Evolutionary conservation across 768 basidiomycete genomes (phyloP).

Genomic region (Ephemerocybe angulata): DNA sequence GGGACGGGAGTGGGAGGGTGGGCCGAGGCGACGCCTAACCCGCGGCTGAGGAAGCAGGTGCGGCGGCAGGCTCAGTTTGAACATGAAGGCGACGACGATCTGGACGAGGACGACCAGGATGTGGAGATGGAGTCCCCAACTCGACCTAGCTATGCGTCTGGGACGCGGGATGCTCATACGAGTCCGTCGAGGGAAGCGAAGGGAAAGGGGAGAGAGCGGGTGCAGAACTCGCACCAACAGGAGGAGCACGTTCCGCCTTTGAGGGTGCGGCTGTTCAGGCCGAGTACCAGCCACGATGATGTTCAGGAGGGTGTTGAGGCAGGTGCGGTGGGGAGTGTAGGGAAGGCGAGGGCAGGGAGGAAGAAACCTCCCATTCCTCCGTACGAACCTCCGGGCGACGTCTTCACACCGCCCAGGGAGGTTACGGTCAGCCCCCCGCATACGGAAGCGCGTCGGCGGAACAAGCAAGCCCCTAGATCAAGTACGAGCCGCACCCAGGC

Average conservation of each 20-base stretch:
- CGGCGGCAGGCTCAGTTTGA: not conserved
- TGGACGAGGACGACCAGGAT: no score
- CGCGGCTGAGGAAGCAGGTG: conserved; percentile 5
- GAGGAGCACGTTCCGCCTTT: conserved; percentile 66
- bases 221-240: no score
- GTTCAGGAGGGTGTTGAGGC: no score
- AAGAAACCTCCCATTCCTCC: conserved; percentile 54
- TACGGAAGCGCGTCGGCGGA: conserved; percentile 14
- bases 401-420: conserved; percentile 5
- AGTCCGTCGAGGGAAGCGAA: conserved; percentile 10
- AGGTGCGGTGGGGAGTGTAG: not conserved
- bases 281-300: no score
- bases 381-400: conserved; percentile 45
- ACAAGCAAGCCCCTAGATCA: conserved; percentile 42
- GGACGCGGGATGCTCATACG: not conserved
- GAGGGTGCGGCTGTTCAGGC: conserved; percentile 55
- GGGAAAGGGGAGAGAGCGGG: conserved; percentile 8
- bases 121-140: conserved; percentile 9
- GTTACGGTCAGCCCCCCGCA: conserved; percentile 22
- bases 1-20: not conserved
- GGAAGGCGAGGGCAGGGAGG: conserved; percentile 17
- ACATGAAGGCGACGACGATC: not conserved
- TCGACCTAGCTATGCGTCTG: not conserved
- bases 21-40: conserved; percentile 6
- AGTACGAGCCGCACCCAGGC: conserved; percentile 52